Percentiles rank a stretch among this genome's conserved stretches.
Conservation (phyloP, 2,329 filamentous ascomycete genomes). For the Scopulariopsis brevicaulis region DNA sequence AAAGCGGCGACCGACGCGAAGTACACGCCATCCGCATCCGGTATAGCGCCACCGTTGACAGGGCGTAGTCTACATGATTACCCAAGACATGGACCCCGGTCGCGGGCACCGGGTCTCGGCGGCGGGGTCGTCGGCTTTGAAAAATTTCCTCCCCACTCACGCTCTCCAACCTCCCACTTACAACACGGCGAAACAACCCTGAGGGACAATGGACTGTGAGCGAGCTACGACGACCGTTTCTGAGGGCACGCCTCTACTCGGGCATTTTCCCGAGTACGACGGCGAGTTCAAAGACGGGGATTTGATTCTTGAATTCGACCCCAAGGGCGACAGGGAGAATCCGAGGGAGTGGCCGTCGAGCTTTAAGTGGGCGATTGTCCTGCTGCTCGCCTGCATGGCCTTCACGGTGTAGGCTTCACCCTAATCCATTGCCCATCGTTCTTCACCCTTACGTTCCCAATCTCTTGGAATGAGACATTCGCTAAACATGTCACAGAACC, state of each 20-base stretch:
- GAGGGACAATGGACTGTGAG: not conserved
- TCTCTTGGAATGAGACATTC: not conserved
- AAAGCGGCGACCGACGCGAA: too few species aligned
- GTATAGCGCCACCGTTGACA: too few species aligned
- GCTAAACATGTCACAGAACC: constrained; percentile 24
- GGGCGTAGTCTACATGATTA: too few species aligned
- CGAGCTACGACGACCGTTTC: not conserved
- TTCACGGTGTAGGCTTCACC: not conserved
- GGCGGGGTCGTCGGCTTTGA: too few species aligned
- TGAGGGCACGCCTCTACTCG: not conserved
- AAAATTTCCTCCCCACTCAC: too few species aligned
- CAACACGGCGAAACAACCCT: too few species aligned
- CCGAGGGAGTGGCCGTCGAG: constrained; percentile 3
- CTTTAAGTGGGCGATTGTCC: constrained; percentile 5
- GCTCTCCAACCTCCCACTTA: too few species aligned
- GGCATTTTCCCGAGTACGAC: not conserved
- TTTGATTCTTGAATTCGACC: constrained; percentile 7
- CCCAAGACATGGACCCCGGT: too few species aligned
- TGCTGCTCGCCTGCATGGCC: constrained; percentile 4
- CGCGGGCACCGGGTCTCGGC: too few species aligned
- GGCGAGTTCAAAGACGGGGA: not conserved
- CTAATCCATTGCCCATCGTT: not conserved
- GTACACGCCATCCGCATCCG: too few species aligned
- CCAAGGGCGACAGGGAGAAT: constrained; percentile 9
- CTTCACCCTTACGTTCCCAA: not conserved